Percentiles rank a stretch among this genome's conserved stretches.
Evolutionary conservation across 495 filamentous ascomycete genomes (phyloP).

Genomic region (Cercophora sp.): DNA sequence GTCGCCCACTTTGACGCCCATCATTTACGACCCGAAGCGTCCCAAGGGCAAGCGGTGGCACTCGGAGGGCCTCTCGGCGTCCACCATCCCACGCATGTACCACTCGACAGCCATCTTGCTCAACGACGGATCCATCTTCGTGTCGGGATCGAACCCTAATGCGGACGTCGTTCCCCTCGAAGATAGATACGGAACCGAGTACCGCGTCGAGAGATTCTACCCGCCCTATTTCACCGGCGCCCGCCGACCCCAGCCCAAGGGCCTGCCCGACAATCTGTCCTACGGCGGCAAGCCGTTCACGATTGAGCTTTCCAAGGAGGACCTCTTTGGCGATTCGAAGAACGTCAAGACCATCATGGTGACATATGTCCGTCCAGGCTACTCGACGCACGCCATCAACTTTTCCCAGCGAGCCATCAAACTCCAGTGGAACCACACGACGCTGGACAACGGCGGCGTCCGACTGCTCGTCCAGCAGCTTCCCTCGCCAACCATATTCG

Average conservation of each 20-base stretch:
- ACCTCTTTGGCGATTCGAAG: slow-evolving; percentile 5
- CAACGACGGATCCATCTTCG: slow-evolving; percentile 10
- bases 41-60: slow-evolving; percentile 9
- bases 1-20: slow-evolving; percentile 2
- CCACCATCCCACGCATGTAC: slow-evolving; percentile 12
- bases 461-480: slow-evolving; percentile 5
- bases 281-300: slow-evolving; percentile 8
- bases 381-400: slow-evolving; percentile 11
- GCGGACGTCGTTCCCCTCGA: slow-evolving; percentile 7
- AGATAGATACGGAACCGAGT: slow-evolving; percentile 7
- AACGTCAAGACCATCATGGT: slow-evolving; percentile 6
- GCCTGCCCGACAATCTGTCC: slow-evolving; percentile 6
- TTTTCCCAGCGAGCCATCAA: slow-evolving; percentile 7
- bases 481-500: slow-evolving; percentile 6
- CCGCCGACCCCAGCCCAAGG: slow-evolving; percentile 4
- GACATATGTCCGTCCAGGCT: slow-evolving; percentile 4
- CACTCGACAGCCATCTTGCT: slow-evolving; percentile 10
- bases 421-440: slow-evolving; percentile 8
- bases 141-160: slow-evolving; percentile 9
- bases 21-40: slow-evolving; percentile 11
- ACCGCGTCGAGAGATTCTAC: slow-evolving; percentile 11
- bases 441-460: slow-evolving; percentile 4
- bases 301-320: slow-evolving; percentile 4
- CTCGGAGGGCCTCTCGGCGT: slow-evolving; percentile 9
- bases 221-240: slow-evolving; percentile 3